These are phyloP conservation scores for Solanum appendiculatum DNA, from an alignment of 257 asterid species.

Conservation along the genomic window DNA sequence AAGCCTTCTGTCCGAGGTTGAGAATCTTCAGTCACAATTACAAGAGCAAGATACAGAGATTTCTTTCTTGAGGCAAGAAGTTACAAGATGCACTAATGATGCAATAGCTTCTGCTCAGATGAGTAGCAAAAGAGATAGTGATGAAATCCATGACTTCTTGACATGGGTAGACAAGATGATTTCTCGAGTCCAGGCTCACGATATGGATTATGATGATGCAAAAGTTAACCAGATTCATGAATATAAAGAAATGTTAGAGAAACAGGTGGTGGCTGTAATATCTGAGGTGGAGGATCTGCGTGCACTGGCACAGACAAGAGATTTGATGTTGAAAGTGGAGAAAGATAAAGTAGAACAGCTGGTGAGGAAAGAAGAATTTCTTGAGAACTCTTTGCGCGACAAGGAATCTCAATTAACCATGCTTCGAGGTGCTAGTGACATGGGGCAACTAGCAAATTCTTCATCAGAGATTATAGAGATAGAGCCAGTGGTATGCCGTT, in stretches of 20 bases:
- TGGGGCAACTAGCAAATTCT: conserved; percentile 39
- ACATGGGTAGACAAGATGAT: conserved; percentile 58
- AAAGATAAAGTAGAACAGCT: conserved; percentile 63
- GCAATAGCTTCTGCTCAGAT: conserved; percentile 63
- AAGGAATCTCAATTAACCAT: conserved; percentile 62
- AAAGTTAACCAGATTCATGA: conserved; percentile 28
- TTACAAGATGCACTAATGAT: conserved; percentile 90
- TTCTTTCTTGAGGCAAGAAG: conserved; percentile 97
- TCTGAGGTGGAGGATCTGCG: conserved; percentile 87
- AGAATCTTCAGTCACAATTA: conserved; percentile 88
- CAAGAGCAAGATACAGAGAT: conserved; percentile 86
- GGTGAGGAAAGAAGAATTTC: conserved; percentile 45
- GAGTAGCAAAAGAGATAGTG: conserved; percentile 46
- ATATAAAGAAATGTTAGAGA: conserved; percentile 48
- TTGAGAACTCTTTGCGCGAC: conserved; percentile 53
- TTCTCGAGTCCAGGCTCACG: conserved; percentile 38
- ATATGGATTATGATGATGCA: conserved; percentile 26
- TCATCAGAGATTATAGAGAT: conserved; percentile 80
- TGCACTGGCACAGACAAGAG: conserved; percentile 38
- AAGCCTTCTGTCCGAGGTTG: conserved; percentile 85
- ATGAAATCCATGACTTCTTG: conserved; percentile 62
- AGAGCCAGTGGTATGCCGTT: conserved; percentile 65
- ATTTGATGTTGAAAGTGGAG: conserved; percentile 56
- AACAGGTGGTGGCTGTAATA: conserved; percentile 48
- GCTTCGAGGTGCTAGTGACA: conserved; percentile 54